Conservation (phyloP, 75 land plant genomes). For the Pseudotsuga menziesii region DNA sequence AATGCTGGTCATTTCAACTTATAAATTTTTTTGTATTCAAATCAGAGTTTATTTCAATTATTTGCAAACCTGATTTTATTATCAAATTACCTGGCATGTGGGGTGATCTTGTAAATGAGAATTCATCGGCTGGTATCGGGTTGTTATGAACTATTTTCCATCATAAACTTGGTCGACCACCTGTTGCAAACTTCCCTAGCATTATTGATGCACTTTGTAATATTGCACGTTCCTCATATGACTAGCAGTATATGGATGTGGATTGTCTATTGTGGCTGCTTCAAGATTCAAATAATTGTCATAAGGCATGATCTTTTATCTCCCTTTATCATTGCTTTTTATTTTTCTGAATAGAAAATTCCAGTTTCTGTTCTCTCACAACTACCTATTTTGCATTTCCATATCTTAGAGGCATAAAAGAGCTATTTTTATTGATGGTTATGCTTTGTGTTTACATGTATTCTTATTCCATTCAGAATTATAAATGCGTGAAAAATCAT, state of each 20-base stretch:
- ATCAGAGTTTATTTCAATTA: slow-evolving; percentile 63
- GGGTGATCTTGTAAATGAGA: slow-evolving; percentile 95
- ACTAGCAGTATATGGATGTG: slow-evolving; percentile 97
- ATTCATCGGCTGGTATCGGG: slow-evolving; percentile 92
- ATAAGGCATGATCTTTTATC: slow-evolving; percentile 43
- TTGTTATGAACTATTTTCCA: slow-evolving; percentile 85
- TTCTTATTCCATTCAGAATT: no score
- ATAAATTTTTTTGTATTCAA: slow-evolving; percentile 83
- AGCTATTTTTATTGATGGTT: no score
- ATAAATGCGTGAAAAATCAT: no score
- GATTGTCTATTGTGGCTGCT: slow-evolving; percentile 91
- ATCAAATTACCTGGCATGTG: slow-evolving; percentile 84
- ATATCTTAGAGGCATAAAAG: no score
- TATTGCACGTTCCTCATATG: slow-evolving; percentile 92
- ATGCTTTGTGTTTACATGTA: no score
- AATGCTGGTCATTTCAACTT: slow-evolving; percentile 87
- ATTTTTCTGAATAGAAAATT: no score
- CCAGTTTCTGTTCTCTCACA: no score
- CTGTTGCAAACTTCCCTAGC: slow-evolving; percentile 71
- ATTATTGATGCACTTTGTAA: slow-evolving; percentile 82
- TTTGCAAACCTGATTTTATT: slow-evolving; percentile 79
- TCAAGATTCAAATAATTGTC: slow-evolving; percentile 72
- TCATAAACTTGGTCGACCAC: slow-evolving; percentile 75
- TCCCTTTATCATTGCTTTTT: not conserved
- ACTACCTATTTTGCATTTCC: no score